These are phyloP conservation scores for Fusarium humuli DNA, from an alignment of 2,329 filamentous ascomycete genomes.

Conservation along the genomic window DNA sequence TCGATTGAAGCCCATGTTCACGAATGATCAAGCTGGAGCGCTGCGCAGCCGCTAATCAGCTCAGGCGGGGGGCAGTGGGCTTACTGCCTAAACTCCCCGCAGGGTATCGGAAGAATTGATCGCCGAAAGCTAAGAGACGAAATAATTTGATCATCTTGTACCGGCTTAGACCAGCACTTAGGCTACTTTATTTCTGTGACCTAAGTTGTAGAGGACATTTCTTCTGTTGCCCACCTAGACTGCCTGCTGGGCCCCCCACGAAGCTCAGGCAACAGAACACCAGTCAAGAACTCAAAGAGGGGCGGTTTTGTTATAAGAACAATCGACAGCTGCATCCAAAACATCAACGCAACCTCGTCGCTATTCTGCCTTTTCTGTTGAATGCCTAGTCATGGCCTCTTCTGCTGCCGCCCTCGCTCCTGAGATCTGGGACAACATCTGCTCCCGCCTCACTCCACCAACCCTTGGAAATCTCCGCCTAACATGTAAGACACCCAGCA, in stretches of 20 bases:
- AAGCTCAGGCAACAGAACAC: not conserved
- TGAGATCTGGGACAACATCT: constrained; percentile 31
- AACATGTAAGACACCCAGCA: not conserved
- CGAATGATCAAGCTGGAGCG: too few relatives aligned
- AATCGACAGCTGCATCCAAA: too few relatives aligned
- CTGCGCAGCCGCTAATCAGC: too few relatives aligned
- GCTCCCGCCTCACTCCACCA: not conserved
- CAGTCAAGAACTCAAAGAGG: not conserved
- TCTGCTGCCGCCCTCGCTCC: not conserved
- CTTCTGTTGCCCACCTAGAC: too few relatives aligned
- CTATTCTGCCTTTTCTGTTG: not conserved
- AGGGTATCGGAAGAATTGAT: too few relatives aligned
- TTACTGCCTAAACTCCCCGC: too few relatives aligned
- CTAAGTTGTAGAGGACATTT: too few relatives aligned
- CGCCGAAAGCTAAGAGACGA: too few relatives aligned
- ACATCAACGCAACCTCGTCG: not conserved
- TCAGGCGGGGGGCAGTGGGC: too few relatives aligned
- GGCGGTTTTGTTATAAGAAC: not conserved
- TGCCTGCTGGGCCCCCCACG: not conserved
- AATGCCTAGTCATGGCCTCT: not conserved
- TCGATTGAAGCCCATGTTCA: not conserved
- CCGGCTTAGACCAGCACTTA: too few relatives aligned
- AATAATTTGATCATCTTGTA: too few relatives aligned
- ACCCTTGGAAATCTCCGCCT: constrained; percentile 13
- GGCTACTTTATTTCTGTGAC: too few relatives aligned